Base-by-base conservation (phyloP, 1,284 basidiomycete genomes). In the Anthracocystis walkeri region DNA sequence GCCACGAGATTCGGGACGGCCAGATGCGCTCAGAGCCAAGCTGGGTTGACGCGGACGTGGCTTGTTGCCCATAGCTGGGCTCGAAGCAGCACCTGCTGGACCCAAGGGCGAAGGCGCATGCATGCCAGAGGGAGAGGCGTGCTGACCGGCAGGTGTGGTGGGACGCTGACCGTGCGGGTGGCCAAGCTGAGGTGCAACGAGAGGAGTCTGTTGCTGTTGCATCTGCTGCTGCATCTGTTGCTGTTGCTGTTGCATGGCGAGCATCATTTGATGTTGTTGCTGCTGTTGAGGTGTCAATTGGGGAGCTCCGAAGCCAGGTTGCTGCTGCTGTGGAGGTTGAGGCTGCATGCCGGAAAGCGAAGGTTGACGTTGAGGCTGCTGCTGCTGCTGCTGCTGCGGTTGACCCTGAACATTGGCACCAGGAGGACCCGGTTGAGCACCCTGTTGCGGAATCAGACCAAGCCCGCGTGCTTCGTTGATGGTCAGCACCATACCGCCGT, bases 381-480 rank as follows among this genome's bases (percentile, higher is more conserved):
- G 49, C 20, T 29, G 42, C 31, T 46, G 64, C 35, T 57, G 58
- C 46, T 53, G 68, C 61, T 57, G 65, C 16, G 40, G 72, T 20
- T 59, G 69, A 6, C 45, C 58, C 33, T 48, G 61, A n/a, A 21
- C 46, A 31, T 44, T 50, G 8, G 46, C 38, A 33, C 40, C 46
- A 5, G 50, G 35, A 0, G 23, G 27, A 18, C 64, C 64, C 3
- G 66, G 64, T 42, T 66, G 73, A 14, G 40, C 59, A 16, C 58
- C 69, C 29, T 74, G 72, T 48, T 65, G 75, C 14, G 79, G 79
- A 11, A 83, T 67, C 7, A 82, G 64, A 29, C 80, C 80, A 12
- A 82, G 70, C 20, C 73, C 66, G 14, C 75, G 63, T 4, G 82
- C 81, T 61, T 83, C 82, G 55, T 79, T 77, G 53, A 82, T 67